Evolutionary conservation across 768 basidiomycete genomes (phyloP), one percentile per base, ranked within the genome.

Genomic region (Crassisporium funariophilum): DNA sequence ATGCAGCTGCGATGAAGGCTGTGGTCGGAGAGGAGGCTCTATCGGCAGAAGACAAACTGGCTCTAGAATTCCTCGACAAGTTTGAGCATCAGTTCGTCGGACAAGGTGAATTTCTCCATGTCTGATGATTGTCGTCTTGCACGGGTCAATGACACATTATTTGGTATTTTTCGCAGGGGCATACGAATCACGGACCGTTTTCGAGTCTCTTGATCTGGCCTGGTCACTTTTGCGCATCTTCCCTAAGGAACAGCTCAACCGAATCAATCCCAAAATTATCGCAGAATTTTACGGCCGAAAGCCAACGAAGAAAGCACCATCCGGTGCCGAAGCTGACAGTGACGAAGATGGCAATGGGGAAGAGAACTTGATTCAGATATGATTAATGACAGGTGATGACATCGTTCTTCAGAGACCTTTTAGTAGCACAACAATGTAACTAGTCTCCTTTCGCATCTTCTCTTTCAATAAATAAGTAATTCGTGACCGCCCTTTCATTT

Each of bases 11-110:
- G 10, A 99, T 99, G 97, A 98, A 98, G 68, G 97, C 97, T 50
- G 97, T 98, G 34, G 97, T 99, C 41, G 97, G 97, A 59, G 97
- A 98, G 71, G 97, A 99, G 68, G 95, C 97, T 16, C 70, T 98
- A 58, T 94, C 91, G 35, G 72, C 82, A 0, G 97, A 98, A 68
- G 97, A 99, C 69, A 98, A 97, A 72, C 79, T 97, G 29, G 95
- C 95, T 7, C 73, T 99, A 39, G 95, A 98, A 68, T 99, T 99
- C 78, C 71, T 99, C 55, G 93, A 95, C 64, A 92, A 95, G 69
- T 99, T 99, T 69, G 97, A 99, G 72, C 86, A 84, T 44, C 87
- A 95, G 59, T 99, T 98, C 68, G 97, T 99, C 34, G 91, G 90
- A 25, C 97, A 99, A 81, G 94, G 94, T 86, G 52, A 53, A 77